Percentiles rank a stretch among this genome's conserved stretches.
These are phyloP conservation scores for Sporothrix humicola DNA, from an alignment of 2,329 filamentous ascomycete species.

Conservation along the genomic window DNA sequence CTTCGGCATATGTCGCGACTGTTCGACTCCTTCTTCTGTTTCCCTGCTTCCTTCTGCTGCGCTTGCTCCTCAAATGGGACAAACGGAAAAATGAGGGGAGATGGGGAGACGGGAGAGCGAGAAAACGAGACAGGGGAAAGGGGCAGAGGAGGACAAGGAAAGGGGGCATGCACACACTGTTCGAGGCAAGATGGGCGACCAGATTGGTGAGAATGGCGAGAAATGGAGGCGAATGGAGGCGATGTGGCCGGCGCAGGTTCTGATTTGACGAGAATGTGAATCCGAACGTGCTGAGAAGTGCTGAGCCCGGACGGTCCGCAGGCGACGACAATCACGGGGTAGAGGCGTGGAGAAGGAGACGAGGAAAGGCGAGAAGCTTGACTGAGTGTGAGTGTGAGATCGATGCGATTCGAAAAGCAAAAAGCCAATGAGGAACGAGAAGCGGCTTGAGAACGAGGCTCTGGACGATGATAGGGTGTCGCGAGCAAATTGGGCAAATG, in stretches of 20 bases:
- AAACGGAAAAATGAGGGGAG: neutral
- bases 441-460: slow-evolving; percentile 47
- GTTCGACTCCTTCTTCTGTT: too few species aligned
- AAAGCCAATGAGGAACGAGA: slow-evolving; percentile 53
- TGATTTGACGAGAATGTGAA: slow-evolving; percentile 20
- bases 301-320: slow-evolving; percentile 15
- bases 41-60: slow-evolving; percentile 1
- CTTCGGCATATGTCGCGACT: too few species aligned
- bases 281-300: neutral
- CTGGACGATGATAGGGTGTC: slow-evolving; percentile 59
- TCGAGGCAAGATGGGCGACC: neutral
- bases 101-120: neutral
- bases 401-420: slow-evolving; percentile 37
- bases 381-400: neutral
- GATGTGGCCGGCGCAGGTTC: neutral
- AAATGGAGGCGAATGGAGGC: neutral
- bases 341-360: neutral
- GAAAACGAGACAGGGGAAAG: neutral
- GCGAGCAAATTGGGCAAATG: slow-evolving; percentile 5
- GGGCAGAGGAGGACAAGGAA: neutral
- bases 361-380: neutral
- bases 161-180: slow-evolving; percentile 11
- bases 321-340: slow-evolving; percentile 17
- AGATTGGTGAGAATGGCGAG: too few species aligned
- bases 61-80: slow-evolving; percentile 20